These are phyloP conservation scores for Guyanaporus albipodus DNA, from an alignment of 768 basidiomycete genomes.

Conservation along the genomic window DNA sequence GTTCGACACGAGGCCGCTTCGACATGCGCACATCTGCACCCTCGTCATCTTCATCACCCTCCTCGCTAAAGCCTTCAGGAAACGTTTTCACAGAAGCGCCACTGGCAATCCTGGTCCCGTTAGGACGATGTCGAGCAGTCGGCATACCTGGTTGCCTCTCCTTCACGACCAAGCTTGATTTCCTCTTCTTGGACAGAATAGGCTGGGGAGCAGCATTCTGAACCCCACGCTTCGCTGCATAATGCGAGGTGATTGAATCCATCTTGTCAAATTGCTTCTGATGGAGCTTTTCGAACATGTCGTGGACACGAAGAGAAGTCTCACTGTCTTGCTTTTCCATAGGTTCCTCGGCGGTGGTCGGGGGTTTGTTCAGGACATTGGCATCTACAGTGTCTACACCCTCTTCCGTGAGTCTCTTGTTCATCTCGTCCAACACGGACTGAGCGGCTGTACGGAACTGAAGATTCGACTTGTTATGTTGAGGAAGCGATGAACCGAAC, in stretches of 20 bases:
- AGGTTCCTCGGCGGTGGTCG: constrained; percentile 3
- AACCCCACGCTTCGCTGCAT: constrained; percentile 39
- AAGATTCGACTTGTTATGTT: constrained; percentile 56
- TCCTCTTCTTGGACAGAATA: constrained; percentile 37
- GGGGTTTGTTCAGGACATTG: constrained; percentile 40
- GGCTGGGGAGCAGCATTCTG: constrained; percentile 19
- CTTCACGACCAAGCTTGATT: constrained; percentile 48
- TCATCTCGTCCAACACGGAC: constrained; percentile 81
- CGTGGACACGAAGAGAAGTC: constrained; percentile 24
- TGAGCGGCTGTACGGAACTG: constrained; percentile 65
- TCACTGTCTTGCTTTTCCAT: constrained; percentile 16
- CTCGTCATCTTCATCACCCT: constrained; percentile 44
- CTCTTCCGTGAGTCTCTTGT: constrained; percentile 56
- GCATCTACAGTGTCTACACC: constrained; percentile 49
- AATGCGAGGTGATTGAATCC: constrained; percentile 65
- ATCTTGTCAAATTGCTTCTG: constrained; percentile 67
- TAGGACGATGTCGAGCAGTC: constrained; percentile 19
- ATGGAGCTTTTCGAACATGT: constrained; percentile 56
- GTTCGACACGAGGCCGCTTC: constrained; percentile 42
- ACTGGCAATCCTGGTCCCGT: constrained; percentile 24
- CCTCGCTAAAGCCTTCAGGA: constrained; percentile 58
- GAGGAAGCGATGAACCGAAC: constrained; percentile 73
- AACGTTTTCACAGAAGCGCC: constrained; percentile 32
- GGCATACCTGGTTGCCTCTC: constrained; percentile 21
- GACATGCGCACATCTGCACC: constrained; percentile 36